phyloP scores from a whole-genome alignment of 371 early-diverging fungal species.

The Syncephalastrum contaminatum region DNA sequence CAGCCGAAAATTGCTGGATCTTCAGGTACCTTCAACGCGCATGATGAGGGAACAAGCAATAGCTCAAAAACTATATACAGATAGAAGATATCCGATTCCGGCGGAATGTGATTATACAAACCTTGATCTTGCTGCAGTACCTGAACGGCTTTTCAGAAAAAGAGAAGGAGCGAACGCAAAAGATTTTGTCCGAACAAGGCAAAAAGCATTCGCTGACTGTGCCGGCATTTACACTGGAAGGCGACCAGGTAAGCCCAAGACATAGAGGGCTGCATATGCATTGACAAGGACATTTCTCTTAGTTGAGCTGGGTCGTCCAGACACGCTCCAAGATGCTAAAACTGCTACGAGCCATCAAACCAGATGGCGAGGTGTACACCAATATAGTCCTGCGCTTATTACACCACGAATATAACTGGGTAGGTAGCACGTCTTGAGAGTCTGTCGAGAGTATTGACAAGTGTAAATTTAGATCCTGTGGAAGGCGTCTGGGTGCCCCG shows the following conservation, averaged over 20 bases:
- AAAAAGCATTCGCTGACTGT: slow-evolving; percentile 34
- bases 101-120: slow-evolving; percentile 79
- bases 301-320: slow-evolving; percentile 33
- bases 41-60: not conserved
- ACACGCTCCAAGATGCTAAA: slow-evolving; percentile 18
- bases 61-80: slow-evolving; percentile 20
- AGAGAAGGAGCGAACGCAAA: slow-evolving; percentile 40
- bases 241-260: slow-evolving; percentile 28
- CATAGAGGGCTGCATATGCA: not conserved
- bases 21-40: slow-evolving; percentile 51
- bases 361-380: slow-evolving; percentile 47
- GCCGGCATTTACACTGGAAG: slow-evolving; percentile 28
- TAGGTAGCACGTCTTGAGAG: slow-evolving; percentile 11
- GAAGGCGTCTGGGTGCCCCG: slow-evolving; percentile 50
- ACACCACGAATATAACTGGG: slow-evolving; percentile 46
- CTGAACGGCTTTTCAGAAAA: slow-evolving; percentile 38
- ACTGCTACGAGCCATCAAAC: slow-evolving; percentile 32
- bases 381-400: slow-evolving; percentile 41
- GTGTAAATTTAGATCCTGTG: slow-evolving; percentile 32
- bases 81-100: slow-evolving; percentile 68
- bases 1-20: slow-evolving; percentile 63
- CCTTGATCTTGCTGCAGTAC: slow-evolving; percentile 72
- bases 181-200: slow-evolving; percentile 27
- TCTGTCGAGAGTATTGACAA: not conserved
- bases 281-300: not conserved